Conservation (phyloP, 495 filamentous ascomycete genomes). For the Talaromyces nanjingensis region DNA sequence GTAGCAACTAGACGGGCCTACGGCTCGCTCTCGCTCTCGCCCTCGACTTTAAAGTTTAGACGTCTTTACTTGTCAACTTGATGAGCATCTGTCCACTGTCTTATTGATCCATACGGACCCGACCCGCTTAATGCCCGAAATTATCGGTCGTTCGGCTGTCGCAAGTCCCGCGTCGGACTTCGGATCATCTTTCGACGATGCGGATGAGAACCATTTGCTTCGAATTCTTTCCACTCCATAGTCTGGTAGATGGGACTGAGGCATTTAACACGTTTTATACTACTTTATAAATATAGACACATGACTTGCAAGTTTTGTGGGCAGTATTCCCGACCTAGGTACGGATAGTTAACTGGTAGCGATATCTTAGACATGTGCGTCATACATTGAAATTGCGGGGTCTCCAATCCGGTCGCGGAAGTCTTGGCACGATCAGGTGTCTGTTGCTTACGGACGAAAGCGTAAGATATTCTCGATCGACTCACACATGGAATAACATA, state of each 20-base stretch:
- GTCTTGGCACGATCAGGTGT: neutral
- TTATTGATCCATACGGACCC: neutral
- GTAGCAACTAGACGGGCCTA: neutral
- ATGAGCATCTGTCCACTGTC: neutral
- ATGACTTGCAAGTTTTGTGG: neutral
- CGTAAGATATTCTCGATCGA: neutral
- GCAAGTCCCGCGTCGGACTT: neutral
- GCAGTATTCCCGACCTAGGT: no score
- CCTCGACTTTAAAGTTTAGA: no score
- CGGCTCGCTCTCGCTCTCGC: neutral
- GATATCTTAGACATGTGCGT: neutral
- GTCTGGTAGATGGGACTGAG: neutral
- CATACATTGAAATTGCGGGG: conserved; percentile 2
- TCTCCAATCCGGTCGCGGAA: neutral
- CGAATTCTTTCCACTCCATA: neutral
- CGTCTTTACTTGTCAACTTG: no score
- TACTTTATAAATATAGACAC: no score
- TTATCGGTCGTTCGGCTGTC: neutral
- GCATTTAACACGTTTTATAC: neutral
- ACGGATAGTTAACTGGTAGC: no score
- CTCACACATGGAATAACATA: neutral
- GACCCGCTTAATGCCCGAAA: neutral
- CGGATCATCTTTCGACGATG: neutral
- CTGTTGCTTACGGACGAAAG: neutral
- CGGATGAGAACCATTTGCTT: neutral